These are phyloP conservation scores for Epicoccum sorghinum DNA, from an alignment of 2,329 filamentous ascomycete genomes.

Conservation along the genomic window DNA sequence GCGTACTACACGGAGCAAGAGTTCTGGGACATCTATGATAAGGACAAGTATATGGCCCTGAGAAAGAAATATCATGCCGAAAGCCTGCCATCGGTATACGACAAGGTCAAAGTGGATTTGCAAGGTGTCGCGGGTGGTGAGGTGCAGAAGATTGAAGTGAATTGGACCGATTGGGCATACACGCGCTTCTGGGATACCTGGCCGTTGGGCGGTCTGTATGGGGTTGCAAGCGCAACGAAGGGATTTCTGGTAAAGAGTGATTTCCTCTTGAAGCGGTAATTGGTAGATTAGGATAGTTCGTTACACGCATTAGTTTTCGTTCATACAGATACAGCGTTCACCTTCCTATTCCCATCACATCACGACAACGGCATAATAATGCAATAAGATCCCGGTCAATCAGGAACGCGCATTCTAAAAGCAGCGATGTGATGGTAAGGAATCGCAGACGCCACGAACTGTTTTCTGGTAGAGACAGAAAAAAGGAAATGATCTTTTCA, in stretches of 20 bases:
- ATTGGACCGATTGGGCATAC: slow-evolving; percentile 38
- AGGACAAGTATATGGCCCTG: slow-evolving; percentile 66
- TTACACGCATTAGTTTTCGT: background rate
- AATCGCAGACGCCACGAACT: background rate
- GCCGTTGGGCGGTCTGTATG: slow-evolving; percentile 49
- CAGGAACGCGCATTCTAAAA: background rate
- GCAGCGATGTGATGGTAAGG: background rate
- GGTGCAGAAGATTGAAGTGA: slow-evolving; percentile 14
- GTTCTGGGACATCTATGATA: slow-evolving; percentile 71
- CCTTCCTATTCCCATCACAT: background rate
- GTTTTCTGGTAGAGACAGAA: background rate
- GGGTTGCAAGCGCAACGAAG: slow-evolving; percentile 46
- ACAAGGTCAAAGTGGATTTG: slow-evolving; percentile 64
- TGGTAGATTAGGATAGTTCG: background rate
- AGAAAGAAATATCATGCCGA: slow-evolving; percentile 68
- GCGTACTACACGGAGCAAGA: slow-evolving; percentile 77
- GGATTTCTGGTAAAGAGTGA: slow-evolving; percentile 40
- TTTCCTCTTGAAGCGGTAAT: slow-evolving; percentile 41
- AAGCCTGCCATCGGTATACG: slow-evolving; percentile 70
- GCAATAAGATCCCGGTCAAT: background rate
- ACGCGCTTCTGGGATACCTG: slow-evolving; percentile 41
- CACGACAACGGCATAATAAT: background rate
- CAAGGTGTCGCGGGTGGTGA: slow-evolving; percentile 39
- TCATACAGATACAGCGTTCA: background rate
- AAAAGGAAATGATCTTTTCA: background rate